A percentile compares a stretch with the other conserved stretches of the same genome.
Conservation (phyloP, 192 early-diverging fungal genomes). For the Podila clonocystis region DNA sequence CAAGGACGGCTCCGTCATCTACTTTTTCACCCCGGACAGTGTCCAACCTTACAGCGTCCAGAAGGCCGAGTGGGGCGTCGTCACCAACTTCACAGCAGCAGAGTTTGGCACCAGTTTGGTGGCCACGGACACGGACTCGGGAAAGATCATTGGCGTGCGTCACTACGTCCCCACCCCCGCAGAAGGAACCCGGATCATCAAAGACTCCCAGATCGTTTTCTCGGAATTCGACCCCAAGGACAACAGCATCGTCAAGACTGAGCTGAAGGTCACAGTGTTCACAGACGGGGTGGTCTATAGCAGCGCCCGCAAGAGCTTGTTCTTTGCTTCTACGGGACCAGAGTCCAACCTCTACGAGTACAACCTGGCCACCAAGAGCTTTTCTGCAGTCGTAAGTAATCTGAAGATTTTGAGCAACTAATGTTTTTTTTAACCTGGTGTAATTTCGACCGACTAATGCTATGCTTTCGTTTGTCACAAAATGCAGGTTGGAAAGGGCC, state of each 20-base stretch:
- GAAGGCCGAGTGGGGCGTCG: background rate
- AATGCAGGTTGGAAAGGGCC: no score
- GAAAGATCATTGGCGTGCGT: background rate
- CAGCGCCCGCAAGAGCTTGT: constrained; percentile 1
- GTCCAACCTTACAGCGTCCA: background rate
- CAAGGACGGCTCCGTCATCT: background rate
- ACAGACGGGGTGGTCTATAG: background rate
- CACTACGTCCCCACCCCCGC: background rate
- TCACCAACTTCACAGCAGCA: background rate
- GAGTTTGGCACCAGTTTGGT: background rate
- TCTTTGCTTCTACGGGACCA: background rate
- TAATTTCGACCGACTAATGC: no score
- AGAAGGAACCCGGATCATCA: background rate
- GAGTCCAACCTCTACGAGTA: background rate
- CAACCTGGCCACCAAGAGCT: background rate
- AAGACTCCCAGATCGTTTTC: background rate
- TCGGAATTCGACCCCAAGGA: background rate
- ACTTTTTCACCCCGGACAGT: background rate
- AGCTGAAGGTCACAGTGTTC: background rate
- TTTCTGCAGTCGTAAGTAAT: background rate
- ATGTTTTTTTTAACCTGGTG: no score
- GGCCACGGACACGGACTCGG: background rate
- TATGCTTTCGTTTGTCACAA: no score
- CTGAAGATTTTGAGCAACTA: no score
- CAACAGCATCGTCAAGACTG: background rate